Conservation (phyloP, 2,329 filamentous ascomycete genomes). For the Capronia americana region DNA sequence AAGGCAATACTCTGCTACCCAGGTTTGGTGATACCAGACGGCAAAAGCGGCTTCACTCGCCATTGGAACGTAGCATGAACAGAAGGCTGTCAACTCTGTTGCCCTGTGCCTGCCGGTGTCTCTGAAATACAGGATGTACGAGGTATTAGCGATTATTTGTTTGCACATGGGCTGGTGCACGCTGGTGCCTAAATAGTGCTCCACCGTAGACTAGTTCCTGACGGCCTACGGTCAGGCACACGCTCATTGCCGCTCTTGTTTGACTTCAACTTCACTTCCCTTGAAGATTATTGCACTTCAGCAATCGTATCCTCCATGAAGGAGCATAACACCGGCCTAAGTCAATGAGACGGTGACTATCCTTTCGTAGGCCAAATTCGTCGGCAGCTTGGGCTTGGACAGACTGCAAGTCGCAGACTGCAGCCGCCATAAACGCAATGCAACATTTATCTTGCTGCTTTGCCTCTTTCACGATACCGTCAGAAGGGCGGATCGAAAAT, state of each 20-base stretch:
- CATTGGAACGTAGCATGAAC: too few relatives aligned
- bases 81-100: too few relatives aligned
- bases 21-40: too few relatives aligned
- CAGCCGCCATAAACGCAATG: conserved; percentile 19
- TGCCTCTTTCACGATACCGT: conserved; percentile 23
- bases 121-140: too few relatives aligned
- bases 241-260: neutral
- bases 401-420: neutral
- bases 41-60: too few relatives aligned
- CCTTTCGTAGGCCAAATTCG: neutral
- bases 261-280: neutral
- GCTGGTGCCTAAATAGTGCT: neutral
- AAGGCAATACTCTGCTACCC: too few relatives aligned
- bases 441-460: conserved; percentile 12
- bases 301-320: neutral
- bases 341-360: neutral
- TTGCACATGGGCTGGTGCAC: too few relatives aligned
- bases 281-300: neutral
- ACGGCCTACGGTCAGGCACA: neutral
- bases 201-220: neutral
- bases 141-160: too few relatives aligned
- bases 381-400: conserved; percentile 1
- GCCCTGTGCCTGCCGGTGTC: too few relatives aligned
- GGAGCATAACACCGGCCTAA: neutral
- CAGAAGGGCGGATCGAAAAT: conserved; percentile 16